Evolutionary conservation across 257 asterid species (phyloP).

Genomic region (Petrea volubilis): DNA sequence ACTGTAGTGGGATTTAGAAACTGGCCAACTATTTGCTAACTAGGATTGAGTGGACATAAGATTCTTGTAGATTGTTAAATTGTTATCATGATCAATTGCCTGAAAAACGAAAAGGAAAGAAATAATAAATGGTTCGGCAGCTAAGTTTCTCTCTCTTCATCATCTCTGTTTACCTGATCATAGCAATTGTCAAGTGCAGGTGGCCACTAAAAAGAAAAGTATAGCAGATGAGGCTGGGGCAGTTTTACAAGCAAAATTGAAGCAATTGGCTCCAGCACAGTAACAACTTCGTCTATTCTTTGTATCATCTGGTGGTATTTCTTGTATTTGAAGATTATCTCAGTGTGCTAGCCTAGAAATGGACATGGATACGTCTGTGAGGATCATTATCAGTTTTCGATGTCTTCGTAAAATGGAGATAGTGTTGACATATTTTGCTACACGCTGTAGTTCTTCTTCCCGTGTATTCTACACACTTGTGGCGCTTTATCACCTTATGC

Average conservation of each 20-base stretch:
- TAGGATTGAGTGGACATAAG: no score
- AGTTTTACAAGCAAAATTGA: slow-evolving; percentile 74
- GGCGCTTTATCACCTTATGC: not conserved
- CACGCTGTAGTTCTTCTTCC: not conserved
- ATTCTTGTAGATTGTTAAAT: not conserved
- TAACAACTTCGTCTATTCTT: slow-evolving; percentile 19
- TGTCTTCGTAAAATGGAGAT: not conserved
- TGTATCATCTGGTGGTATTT: slow-evolving; percentile 1
- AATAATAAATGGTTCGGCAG: not conserved
- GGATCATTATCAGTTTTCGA: not conserved
- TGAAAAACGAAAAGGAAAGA: not conserved
- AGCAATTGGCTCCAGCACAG: slow-evolving; percentile 54
- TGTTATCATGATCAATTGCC: not conserved
- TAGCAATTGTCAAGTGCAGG: slow-evolving; percentile 47
- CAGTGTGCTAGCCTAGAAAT: not conserved
- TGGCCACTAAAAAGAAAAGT: slow-evolving; percentile 74
- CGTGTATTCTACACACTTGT: not conserved
- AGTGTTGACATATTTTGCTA: not conserved
- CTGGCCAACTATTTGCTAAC: not conserved
- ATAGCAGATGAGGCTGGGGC: slow-evolving; percentile 81
- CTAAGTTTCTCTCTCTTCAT: not conserved
- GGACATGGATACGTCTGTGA: not conserved
- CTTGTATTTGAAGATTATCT: not conserved
- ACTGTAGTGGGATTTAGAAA: not conserved
- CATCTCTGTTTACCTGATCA: slow-evolving; percentile 8